Conservation (phyloP, 768 basidiomycete species). For the Neoboletus magnificus region DNA sequence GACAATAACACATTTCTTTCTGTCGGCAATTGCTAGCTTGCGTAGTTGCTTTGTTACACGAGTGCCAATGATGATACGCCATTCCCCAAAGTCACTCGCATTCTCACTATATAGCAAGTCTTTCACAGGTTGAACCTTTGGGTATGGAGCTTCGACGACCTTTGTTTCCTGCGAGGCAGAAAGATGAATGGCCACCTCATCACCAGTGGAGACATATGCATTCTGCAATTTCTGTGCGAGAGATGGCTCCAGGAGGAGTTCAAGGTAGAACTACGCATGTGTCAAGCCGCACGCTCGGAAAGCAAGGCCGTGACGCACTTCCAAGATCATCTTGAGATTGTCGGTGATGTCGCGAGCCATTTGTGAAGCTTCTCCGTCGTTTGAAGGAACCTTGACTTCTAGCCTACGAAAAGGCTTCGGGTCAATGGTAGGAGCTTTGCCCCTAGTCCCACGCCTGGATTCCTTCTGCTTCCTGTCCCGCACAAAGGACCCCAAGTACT, state of each 20-base stretch:
- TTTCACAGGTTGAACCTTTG: constrained; percentile 55
- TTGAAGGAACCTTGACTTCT: constrained; percentile 26
- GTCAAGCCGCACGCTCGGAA: not conserved
- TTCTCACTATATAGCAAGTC: constrained; percentile 59
- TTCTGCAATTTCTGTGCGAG: constrained; percentile 8
- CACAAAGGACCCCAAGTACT: not conserved
- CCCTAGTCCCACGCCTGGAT: constrained; percentile 16
- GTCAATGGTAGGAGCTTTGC: constrained; percentile 8
- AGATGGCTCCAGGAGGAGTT: constrained; percentile 15
- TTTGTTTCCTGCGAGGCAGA: not conserved
- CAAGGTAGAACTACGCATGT: constrained; percentile 25
- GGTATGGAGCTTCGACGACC: constrained; percentile 31
- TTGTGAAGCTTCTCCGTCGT: constrained; percentile 13
- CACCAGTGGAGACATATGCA: constrained; percentile 4
- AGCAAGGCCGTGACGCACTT: constrained; percentile 18
- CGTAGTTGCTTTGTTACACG: constrained; percentile 51
- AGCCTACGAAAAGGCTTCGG: constrained; percentile 30
- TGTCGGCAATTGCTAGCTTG: constrained; percentile 43
- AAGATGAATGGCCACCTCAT: not conserved
- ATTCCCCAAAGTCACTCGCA: constrained; percentile 58
- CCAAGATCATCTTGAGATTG: constrained; percentile 26
- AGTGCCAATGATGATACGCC: constrained; percentile 56
- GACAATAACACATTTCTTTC: constrained; percentile 48
- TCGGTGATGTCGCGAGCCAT: not conserved
- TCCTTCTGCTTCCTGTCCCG: constrained; percentile 30